Evolutionary conservation across 2,329 filamentous ascomycete genomes (phyloP), one percentile per base, ranked within the genome.

Genomic region (Coniochaeta ligniaria): DNA sequence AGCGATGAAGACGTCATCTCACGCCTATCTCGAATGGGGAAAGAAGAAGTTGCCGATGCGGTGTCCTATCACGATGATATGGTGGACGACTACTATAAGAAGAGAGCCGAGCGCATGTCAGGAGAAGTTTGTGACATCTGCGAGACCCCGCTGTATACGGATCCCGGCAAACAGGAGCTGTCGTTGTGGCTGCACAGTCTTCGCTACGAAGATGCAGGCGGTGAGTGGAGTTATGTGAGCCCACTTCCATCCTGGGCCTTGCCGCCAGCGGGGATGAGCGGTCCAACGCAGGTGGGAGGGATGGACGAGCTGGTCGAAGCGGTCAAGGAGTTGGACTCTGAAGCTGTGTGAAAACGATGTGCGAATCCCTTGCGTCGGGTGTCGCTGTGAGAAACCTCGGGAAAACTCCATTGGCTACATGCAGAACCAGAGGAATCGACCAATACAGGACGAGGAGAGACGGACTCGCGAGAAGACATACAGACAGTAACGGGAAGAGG

Each of bases 61-160:
- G 88, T 96, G 20, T 91, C 91, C 1, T 98, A 97, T 75, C 91
- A 97, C 71, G 91, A 97, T 70, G 91, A 95, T 67, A 93, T 97
- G 85, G 88, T 97, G 41, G 89, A 93, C 66, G 83, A 89, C 60
- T 98, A 98, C 73, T 86, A 96, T 71, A 92, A 93, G 75, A 86
- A 88, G 68, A 93, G 94, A 68, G 94, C 93, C 1, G 95, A 99
- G 79, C 93, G 91, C 72, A 89, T 98, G 83, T 96, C 93, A 1
- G 95, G 95, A 14, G 80, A 92, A 69, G 76, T 85, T 17, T 99
- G 95, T 72, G 81, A 88, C 6, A 74, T 92, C 36, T 99, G 95
- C 73, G 83, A 89, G 61, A 96, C 95, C 22, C 90, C 91, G 24
- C 79, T 99, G 50, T 99, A 98, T 74, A 96, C 91, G 17, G 95